Evolutionary conservation across 2,329 filamentous ascomycete genomes (phyloP).

Genomic region (Diaporthe aspalathi): DNA sequence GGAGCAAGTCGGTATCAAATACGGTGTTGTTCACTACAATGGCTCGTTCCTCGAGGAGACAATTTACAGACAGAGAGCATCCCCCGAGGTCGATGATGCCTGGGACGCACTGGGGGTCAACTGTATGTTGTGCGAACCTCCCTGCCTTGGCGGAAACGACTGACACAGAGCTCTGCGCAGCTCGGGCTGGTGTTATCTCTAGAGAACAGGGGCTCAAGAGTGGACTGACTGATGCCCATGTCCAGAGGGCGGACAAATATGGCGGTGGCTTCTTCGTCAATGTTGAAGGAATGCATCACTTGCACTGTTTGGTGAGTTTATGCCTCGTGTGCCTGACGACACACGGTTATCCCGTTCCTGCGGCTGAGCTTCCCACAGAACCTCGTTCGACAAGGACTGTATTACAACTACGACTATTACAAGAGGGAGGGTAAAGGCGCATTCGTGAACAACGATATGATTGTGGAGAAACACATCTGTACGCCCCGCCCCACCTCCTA

Average conservation of each 20-base stretch:
- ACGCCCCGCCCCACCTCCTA: constrained; percentile 44
- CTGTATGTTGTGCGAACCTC: constrained; percentile 51
- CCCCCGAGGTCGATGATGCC: constrained; percentile 67
- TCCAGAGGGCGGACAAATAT: constrained; percentile 65
- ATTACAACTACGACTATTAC: constrained; percentile 71
- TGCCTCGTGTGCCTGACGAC: background rate
- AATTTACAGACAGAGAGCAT: constrained; percentile 61
- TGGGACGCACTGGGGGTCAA: constrained; percentile 61
- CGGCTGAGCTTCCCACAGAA: constrained; percentile 53
- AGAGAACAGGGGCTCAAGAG: constrained; percentile 60
- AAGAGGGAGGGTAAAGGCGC: constrained; percentile 59
- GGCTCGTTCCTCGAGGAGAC: constrained; percentile 68
- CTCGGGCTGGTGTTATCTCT: constrained; percentile 61
- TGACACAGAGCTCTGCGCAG: constrained; percentile 51
- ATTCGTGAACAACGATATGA: constrained; percentile 66
- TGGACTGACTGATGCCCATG: constrained; percentile 65
- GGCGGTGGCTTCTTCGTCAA: constrained; percentile 71
- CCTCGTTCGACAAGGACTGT: constrained; percentile 66
- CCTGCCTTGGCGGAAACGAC: background rate
- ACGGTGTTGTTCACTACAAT: constrained; percentile 59
- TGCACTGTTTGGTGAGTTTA: constrained; percentile 65
- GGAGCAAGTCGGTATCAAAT: constrained; percentile 50
- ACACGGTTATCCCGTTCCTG: no score
- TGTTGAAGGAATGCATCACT: constrained; percentile 66
- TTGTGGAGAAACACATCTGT: constrained; percentile 69